Evolutionary conservation across 2,329 filamentous ascomycete genomes (phyloP).

Genomic region (Penicillium sp.): DNA sequence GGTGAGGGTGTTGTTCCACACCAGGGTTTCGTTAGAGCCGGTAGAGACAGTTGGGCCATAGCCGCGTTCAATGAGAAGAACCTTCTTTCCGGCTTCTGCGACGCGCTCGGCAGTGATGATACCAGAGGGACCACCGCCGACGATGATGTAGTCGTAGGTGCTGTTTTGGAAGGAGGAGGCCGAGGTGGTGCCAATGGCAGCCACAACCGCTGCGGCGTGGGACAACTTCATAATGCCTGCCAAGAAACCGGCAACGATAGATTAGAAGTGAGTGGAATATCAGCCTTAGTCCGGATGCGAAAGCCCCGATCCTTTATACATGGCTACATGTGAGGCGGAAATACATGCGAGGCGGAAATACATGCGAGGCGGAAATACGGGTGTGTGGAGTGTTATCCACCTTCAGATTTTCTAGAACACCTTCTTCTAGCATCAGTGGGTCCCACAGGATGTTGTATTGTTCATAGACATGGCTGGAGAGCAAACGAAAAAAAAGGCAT

Average conservation of each 20-base stretch:
- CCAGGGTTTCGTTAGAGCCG: conserved; percentile 23
- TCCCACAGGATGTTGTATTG: too few species aligned
- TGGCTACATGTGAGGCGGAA: too few species aligned
- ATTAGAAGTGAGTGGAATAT: not conserved
- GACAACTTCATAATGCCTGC: not conserved
- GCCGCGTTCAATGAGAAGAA: conserved; percentile 22
- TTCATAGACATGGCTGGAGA: too few species aligned
- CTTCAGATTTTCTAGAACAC: too few species aligned
- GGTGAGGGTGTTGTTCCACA: conserved; percentile 23
- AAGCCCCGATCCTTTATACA: too few species aligned
- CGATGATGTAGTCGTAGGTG: conserved; percentile 24
- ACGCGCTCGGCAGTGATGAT: conserved; percentile 23
- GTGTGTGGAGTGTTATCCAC: too few species aligned
- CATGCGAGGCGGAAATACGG: too few species aligned
- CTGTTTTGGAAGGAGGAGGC: conserved; percentile 17
- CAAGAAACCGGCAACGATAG: not conserved
- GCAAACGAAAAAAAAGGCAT: too few species aligned
- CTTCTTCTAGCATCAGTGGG: too few species aligned
- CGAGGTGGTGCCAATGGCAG: not conserved
- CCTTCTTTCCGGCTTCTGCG: conserved; percentile 22
- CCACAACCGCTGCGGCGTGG: not conserved
- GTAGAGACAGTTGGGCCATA: conserved; percentile 24
- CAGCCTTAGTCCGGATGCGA: too few species aligned
- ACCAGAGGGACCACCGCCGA: conserved; percentile 23
- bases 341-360: too few species aligned